phyloP scores from a whole-genome alignment of 2,329 filamentous ascomycete genomes.

The Ophiostoma australiae region DNA sequence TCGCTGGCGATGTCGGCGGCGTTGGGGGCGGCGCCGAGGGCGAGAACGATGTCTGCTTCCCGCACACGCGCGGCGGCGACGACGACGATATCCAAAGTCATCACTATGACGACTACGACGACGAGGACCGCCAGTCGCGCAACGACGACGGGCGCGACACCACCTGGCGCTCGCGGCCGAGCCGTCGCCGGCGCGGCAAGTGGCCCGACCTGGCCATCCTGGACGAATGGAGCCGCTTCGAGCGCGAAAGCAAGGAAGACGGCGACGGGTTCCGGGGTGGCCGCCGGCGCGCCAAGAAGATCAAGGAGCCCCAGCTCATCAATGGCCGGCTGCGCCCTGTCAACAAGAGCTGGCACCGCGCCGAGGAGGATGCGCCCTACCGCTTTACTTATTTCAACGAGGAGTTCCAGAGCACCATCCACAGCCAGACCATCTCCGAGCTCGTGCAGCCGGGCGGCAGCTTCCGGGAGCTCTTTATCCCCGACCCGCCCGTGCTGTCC shows the following conservation, averaged over 20 bases:
- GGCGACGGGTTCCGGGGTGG: constrained; percentile 38
- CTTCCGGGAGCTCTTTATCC: constrained; percentile 85
- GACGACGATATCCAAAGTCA: constrained; percentile 53
- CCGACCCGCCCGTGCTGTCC: constrained; percentile 70
- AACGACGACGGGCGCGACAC: constrained; percentile 1
- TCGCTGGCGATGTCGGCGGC: neutral
- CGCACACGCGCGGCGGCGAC: constrained; percentile 70
- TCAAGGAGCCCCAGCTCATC: constrained; percentile 88
- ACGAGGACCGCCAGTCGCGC: constrained; percentile 23
- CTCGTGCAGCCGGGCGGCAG: constrained; percentile 77
- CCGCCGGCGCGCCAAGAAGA: constrained; percentile 72
- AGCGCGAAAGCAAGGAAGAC: constrained; percentile 82
- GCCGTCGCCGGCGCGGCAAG: constrained; percentile 57
- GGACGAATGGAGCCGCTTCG: constrained; percentile 83
- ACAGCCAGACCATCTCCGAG: constrained; percentile 92
- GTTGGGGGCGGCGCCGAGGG: constrained; percentile 34
- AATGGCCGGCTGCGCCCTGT: constrained; percentile 82
- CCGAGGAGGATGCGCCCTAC: constrained; percentile 85
- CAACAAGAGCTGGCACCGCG: constrained; percentile 72
- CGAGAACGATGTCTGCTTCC: constrained; percentile 90
- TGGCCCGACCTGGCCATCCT: constrained; percentile 84
- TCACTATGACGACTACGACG: constrained; percentile 18
- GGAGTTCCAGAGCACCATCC: constrained; percentile 90
- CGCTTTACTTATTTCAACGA: constrained; percentile 99
- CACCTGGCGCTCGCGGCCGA: constrained; percentile 18